A percentile compares a stretch with the other conserved stretches of the same genome.
Evolutionary conservation across 208 protist species (phyloP).

Genomic region (Kentomonas sorsogonicus): DNA sequence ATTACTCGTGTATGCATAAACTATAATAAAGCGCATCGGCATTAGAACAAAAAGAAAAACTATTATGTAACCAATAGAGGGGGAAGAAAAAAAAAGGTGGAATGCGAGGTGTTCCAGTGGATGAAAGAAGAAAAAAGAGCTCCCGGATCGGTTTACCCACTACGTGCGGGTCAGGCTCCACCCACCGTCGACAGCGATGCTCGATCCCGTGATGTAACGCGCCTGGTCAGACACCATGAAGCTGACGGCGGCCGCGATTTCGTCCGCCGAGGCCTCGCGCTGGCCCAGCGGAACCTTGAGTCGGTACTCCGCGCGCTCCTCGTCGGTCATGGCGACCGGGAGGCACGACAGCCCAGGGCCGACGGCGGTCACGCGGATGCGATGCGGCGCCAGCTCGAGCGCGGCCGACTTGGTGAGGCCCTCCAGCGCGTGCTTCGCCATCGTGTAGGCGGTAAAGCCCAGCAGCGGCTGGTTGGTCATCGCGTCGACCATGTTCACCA

Average conservation of each 20-base stretch:
- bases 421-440: conserved; percentile 68
- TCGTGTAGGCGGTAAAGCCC: conserved; percentile 68
- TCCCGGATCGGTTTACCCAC: background rate
- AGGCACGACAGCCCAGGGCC: conserved; percentile 49
- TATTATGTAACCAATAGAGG: background rate
- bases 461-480: conserved; percentile 56
- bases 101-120: background rate
- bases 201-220: conserved; percentile 57
- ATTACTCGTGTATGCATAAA: conserved; percentile 1
- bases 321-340: conserved; percentile 30
- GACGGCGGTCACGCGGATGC: conserved; percentile 72
- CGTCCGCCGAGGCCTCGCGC: conserved; percentile 37
- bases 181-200: conserved; percentile 64
- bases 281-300: conserved; percentile 56
- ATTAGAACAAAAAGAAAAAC: conserved; percentile 5
- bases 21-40: background rate
- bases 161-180: conserved; percentile 59
- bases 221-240: conserved; percentile 62
- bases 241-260: conserved; percentile 49
- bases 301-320: conserved; percentile 30
- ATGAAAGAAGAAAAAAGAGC: background rate
- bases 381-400: conserved; percentile 50
- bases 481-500: conserved; percentile 71
- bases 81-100: background rate
- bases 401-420: conserved; percentile 64